Evolutionary conservation across 495 filamentous ascomycete species (phyloP).

Genomic region (Neurospora africana): DNA sequence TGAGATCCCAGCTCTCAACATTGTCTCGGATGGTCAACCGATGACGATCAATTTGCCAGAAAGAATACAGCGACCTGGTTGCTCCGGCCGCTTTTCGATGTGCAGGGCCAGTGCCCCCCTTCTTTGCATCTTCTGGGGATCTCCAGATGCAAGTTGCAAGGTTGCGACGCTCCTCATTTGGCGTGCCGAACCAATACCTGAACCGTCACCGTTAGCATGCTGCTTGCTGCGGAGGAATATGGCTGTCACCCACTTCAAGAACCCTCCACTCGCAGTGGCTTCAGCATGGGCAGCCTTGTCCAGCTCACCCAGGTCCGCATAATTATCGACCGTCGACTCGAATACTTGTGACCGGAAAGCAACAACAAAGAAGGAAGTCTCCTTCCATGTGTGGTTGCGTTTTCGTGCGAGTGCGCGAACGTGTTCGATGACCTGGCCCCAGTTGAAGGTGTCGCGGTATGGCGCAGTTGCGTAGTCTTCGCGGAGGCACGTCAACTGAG

Average conservation of each 20-base stretch:
- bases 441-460: slow-evolving; percentile 71
- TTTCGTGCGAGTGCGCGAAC: slow-evolving; percentile 36
- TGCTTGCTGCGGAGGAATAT: slow-evolving; percentile 5
- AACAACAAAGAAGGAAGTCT: slow-evolving; percentile 66
- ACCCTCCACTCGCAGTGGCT: slow-evolving; percentile 65
- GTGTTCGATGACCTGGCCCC: slow-evolving; percentile 48
- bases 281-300: slow-evolving; percentile 70
- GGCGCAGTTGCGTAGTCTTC: slow-evolving; percentile 66
- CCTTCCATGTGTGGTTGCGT: slow-evolving; percentile 48
- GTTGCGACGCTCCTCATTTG: slow-evolving; percentile 54
- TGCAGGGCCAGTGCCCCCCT: slow-evolving; percentile 52
- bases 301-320: slow-evolving; percentile 50
- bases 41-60: slow-evolving; percentile 55
- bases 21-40: slow-evolving; percentile 48
- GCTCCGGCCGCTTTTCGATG: slow-evolving; percentile 42
- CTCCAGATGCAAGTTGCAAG: slow-evolving; percentile 74
- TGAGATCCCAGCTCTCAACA: slow-evolving; percentile 46
- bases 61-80: slow-evolving; percentile 41
- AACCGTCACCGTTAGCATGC: slow-evolving; percentile 6
- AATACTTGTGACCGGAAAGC: slow-evolving; percentile 65
- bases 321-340: slow-evolving; percentile 40
- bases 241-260: slow-evolving; percentile 52
- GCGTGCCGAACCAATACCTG: slow-evolving; percentile 70
- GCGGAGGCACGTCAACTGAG: slow-evolving; percentile 47
- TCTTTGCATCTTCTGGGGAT: slow-evolving; percentile 54